Conservation (phyloP, 768 basidiomycete species). For the Mycena amicta region DNA sequence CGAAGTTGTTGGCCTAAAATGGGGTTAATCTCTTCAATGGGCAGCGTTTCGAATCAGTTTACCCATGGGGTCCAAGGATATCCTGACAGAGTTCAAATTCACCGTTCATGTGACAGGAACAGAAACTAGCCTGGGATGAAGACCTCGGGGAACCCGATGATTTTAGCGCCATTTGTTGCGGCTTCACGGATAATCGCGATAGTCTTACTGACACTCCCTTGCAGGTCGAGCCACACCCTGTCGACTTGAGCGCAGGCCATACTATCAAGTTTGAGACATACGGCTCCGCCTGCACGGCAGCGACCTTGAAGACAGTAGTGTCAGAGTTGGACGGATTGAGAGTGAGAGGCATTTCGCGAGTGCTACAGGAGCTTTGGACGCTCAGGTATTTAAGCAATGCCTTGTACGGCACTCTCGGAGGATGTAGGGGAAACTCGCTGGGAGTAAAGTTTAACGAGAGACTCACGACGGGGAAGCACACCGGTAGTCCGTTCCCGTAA, state of each 20-base stretch:
- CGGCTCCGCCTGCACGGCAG: constrained; percentile 33
- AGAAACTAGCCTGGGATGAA: constrained; percentile 29
- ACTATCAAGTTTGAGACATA: constrained; percentile 6
- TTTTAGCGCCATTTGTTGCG: constrained; percentile 30
- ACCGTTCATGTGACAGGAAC: background rate
- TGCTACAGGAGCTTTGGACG: background rate
- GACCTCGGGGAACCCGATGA: constrained; percentile 34
- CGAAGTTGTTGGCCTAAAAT: constrained; percentile 31
- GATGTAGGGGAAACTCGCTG: background rate
- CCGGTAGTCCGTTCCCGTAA: background rate
- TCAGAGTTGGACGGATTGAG: constrained; percentile 29
- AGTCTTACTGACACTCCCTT: constrained; percentile 34
- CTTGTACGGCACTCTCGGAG: background rate
- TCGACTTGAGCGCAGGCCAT: background rate
- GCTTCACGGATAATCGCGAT: constrained; percentile 32
- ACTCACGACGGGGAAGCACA: background rate
- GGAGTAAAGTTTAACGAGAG: background rate
- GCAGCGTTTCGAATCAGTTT: background rate
- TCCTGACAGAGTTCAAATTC: constrained; percentile 15
- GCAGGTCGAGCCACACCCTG: constrained; percentile 31
- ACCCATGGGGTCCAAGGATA: constrained; percentile 37
- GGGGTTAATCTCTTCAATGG: no score
- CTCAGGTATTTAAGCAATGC: background rate
- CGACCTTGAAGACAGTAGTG: constrained; percentile 29
- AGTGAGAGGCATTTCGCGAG: constrained; percentile 21